These are phyloP conservation scores for Tulasnella sp. DNA, from an alignment of 768 basidiomycete genomes.

Conservation along the genomic window DNA sequence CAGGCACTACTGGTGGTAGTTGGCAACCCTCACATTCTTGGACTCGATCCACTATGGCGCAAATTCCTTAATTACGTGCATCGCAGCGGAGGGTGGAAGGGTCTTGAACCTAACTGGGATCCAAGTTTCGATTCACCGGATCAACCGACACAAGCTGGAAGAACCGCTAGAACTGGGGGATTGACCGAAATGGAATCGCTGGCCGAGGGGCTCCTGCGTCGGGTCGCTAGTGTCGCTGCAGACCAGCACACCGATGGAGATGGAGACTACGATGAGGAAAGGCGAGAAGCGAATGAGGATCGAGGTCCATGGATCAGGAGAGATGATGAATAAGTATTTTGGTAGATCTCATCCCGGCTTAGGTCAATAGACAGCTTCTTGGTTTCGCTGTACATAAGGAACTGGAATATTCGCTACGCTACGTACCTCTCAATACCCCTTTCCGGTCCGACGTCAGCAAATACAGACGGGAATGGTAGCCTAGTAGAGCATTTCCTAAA, in stretches of 20 bases:
- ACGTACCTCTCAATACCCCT: too few species aligned
- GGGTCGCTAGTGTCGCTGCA: background rate
- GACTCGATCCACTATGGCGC: conserved; percentile 15
- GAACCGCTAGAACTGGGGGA: background rate
- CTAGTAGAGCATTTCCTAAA: too few species aligned
- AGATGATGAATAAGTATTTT: background rate
- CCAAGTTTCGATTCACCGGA: background rate
- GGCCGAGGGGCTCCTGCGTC: background rate
- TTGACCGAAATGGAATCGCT: background rate
- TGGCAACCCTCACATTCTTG: conserved; percentile 14
- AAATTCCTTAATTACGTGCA: conserved; percentile 19
- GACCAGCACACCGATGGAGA: background rate
- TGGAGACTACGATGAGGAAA: background rate
- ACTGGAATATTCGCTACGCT: too few species aligned
- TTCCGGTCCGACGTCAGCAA: too few species aligned
- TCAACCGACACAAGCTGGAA: background rate
- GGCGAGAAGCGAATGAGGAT: background rate
- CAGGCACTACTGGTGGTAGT: conserved; percentile 23
- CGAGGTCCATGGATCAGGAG: background rate
- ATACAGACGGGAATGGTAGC: too few species aligned
- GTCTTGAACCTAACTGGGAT: conserved; percentile 12
- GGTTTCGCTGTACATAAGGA: too few species aligned
- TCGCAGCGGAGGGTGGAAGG: too few species aligned
- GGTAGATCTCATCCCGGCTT: too few species aligned
- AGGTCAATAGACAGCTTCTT: too few species aligned